Evolutionary conservation across 805 yeast species (phyloP).

Genomic region (Saturnispora hagleri): DNA sequence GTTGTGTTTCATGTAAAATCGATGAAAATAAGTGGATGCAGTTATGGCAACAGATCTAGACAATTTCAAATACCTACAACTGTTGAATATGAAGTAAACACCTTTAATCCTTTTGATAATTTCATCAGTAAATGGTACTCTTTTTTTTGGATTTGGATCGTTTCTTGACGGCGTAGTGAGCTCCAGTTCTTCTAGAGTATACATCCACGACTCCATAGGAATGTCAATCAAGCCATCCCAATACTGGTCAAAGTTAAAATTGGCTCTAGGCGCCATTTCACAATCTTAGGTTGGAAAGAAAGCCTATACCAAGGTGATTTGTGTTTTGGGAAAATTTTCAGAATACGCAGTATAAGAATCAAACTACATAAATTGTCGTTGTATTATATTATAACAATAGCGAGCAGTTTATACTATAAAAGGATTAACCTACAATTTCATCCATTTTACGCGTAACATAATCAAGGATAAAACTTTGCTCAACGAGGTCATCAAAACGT

Average conservation of each 20-base stretch:
- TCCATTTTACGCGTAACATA: conserved; percentile 76
- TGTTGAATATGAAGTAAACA: conserved; percentile 35
- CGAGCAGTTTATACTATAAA: neutral
- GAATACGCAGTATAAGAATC: neutral
- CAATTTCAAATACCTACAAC: conserved; percentile 35
- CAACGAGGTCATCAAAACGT: conserved; percentile 71
- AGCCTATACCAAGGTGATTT: neutral
- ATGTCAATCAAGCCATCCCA: conserved; percentile 26
- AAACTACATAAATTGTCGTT: neutral
- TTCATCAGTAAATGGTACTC: conserved; percentile 32
- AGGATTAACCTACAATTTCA: conserved; percentile 21
- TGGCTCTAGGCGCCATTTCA: neutral
- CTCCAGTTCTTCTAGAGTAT: conserved; percentile 19
- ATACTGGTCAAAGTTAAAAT: conserved; percentile 11
- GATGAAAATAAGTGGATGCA: conserved; percentile 39
- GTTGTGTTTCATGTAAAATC: conserved; percentile 42
- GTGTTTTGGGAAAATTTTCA: neutral
- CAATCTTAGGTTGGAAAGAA: neutral
- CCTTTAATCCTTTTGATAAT: conserved; percentile 38
- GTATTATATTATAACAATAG: neutral
- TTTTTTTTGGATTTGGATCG: conserved; percentile 16
- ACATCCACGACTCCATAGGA: conserved; percentile 21
- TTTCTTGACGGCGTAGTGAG: conserved; percentile 28
- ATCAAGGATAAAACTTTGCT: conserved; percentile 79
- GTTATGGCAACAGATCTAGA: conserved; percentile 41